These are phyloP conservation scores for Xylaria sp. DNA, from an alignment of 2,329 filamentous ascomycete species.

Conservation along the genomic window DNA sequence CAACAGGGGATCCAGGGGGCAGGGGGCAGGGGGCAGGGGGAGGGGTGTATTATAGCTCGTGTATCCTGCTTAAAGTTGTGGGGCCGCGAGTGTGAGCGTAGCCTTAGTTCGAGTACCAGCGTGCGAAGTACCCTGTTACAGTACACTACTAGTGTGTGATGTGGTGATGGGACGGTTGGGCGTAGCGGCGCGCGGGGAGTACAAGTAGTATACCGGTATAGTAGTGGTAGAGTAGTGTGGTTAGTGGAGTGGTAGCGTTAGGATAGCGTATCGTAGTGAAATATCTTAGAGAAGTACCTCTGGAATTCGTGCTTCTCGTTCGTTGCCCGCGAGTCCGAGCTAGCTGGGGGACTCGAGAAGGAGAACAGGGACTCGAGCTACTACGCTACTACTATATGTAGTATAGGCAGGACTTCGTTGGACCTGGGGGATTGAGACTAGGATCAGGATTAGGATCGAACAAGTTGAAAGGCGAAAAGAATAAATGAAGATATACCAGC, in stretches of 20 bases:
- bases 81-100: neutral
- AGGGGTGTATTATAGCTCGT: conserved; percentile 39
- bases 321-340: neutral
- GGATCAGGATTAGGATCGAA: neutral
- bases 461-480: neutral
- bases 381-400: neutral
- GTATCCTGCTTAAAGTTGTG: neutral
- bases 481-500: conserved; percentile 7
- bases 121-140: neutral
- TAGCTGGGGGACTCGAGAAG: neutral
- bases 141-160: conserved; percentile 1
- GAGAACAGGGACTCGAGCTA: neutral
- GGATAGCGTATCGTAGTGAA: neutral
- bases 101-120: neutral
- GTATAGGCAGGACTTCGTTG: conserved; percentile 4
- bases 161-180: conserved; percentile 5
- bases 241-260: neutral
- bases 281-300: neutral
- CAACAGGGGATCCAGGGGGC: neutral
- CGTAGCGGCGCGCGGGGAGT: neutral
- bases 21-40: conserved; percentile 5
- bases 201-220: neutral
- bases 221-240: neutral
- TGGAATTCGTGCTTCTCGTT: no score
- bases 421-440: neutral